Conservation (phyloP, 2,329 filamentous ascomycete genomes). For the Aureobasidium sp. region DNA sequence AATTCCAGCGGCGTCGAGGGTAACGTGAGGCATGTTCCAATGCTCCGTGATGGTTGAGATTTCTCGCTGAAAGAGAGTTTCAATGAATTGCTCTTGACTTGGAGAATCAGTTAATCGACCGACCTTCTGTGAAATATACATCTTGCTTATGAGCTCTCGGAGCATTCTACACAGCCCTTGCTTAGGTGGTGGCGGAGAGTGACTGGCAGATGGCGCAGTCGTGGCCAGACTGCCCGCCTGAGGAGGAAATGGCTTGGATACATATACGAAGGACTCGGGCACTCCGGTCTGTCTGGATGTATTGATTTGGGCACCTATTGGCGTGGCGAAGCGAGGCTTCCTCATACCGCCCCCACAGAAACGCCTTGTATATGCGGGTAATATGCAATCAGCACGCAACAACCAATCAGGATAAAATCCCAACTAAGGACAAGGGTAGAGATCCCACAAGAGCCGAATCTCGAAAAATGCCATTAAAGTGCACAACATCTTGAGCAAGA, state of each 20-base stretch:
- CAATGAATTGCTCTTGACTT: neutral
- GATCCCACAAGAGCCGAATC: neutral
- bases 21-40: conserved; percentile 8
- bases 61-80: neutral
- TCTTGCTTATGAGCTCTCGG: neutral
- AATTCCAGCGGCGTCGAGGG: conserved; percentile 40
- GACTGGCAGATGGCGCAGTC: neutral
- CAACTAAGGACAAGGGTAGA: neutral
- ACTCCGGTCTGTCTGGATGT: neutral
- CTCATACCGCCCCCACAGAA: neutral
- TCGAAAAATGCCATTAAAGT: neutral
- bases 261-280: neutral
- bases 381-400: neutral
- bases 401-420: neutral
- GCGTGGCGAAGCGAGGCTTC: neutral
- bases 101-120: neutral
- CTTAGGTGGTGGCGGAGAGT: neutral
- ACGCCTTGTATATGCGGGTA: neutral
- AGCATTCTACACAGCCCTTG: conserved; percentile 2
- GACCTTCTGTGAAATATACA: conserved; percentile 2
- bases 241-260: neutral
- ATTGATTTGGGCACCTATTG: neutral
- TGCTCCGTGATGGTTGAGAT: neutral
- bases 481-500: neutral
- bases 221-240: neutral